These are phyloP conservation scores for Chamaenerion angustifolium DNA, from an alignment of 345 rosid genomes.

Conservation along the genomic window DNA sequence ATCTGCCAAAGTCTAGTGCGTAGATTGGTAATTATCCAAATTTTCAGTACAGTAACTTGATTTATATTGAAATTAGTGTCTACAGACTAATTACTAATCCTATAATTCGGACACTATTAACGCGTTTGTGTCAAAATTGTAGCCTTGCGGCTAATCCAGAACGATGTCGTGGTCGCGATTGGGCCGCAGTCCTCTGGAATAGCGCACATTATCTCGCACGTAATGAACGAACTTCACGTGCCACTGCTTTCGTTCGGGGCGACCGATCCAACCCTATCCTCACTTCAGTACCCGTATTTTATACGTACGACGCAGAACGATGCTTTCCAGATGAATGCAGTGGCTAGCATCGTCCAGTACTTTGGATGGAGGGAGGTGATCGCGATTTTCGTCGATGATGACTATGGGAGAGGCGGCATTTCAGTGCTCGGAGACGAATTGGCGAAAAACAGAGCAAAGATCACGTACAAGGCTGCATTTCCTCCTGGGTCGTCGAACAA, in stretches of 20 bases:
- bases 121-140: constrained; percentile 11
- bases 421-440: constrained; percentile 66
- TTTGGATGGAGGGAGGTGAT: constrained; percentile 70
- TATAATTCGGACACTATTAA: no score
- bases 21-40: no score
- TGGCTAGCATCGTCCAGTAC: constrained; percentile 52
- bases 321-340: constrained; percentile 72
- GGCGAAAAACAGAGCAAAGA: constrained; percentile 55
- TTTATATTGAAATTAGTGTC: no score
- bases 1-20: no score
- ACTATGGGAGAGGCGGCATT: constrained; percentile 75
- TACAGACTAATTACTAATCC: no score
- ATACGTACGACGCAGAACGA: constrained; percentile 48
- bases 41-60: no score
- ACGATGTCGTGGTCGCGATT: constrained; percentile 48
- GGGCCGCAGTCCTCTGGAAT: constrained; percentile 95
- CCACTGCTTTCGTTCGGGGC: constrained; percentile 66
- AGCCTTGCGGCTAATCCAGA: constrained; percentile 87
- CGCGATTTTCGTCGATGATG: constrained; percentile 81
- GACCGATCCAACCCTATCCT: constrained; percentile 50
- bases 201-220: constrained; percentile 74
- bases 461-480: constrained; percentile 63
- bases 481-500: constrained; percentile 35
- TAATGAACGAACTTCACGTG: constrained; percentile 48
- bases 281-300: constrained; percentile 57